phyloP scores from a whole-genome alignment of 768 basidiomycete species.

The Boletellus emodensis region DNA sequence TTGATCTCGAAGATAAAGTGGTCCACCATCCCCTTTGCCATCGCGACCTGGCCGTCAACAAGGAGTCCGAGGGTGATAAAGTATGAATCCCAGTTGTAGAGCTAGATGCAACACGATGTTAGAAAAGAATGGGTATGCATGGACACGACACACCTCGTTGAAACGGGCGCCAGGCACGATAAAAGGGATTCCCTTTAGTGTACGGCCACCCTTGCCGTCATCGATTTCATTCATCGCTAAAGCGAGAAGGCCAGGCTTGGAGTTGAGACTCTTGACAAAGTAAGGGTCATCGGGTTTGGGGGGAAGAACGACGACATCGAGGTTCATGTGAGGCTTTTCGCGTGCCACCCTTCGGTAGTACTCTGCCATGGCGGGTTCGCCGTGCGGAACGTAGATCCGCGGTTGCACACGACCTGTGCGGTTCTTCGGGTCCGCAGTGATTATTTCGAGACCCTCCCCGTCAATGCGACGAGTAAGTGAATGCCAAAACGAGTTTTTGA shows the following conservation, averaged over 20 bases:
- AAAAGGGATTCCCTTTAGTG: conserved; percentile 92
- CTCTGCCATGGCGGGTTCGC: conserved; percentile 90
- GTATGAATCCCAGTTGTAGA: conserved; percentile 96
- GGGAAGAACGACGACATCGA: conserved; percentile 91
- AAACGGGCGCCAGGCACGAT: conserved; percentile 95
- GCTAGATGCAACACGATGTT: conserved; percentile 38
- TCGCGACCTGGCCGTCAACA: conserved; percentile 88
- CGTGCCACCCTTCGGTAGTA: conserved; percentile 90
- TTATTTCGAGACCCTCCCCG: conserved; percentile 94
- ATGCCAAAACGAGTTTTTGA: conserved; percentile 97
- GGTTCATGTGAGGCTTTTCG: conserved; percentile 90
- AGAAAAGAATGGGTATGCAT: conserved; percentile 2
- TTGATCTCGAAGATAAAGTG: conserved; percentile 99
- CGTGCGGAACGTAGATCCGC: conserved; percentile 91
- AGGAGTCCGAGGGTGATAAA: conserved; percentile 92
- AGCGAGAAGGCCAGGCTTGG: conserved; percentile 90
- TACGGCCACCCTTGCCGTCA: conserved; percentile 72
- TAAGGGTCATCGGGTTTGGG: conserved; percentile 78
- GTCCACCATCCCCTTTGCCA: conserved; percentile 98
- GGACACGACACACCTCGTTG: conserved; percentile 66
- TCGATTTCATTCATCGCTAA: conserved; percentile 93
- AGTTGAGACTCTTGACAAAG: conserved; percentile 91
- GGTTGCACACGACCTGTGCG: conserved; percentile 86
- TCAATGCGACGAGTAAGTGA: conserved; percentile 95
- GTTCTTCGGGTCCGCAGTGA: conserved; percentile 98